Evolutionary conservation across 192 early-diverging fungal species (phyloP).

Genomic region (Podila horticola): DNA sequence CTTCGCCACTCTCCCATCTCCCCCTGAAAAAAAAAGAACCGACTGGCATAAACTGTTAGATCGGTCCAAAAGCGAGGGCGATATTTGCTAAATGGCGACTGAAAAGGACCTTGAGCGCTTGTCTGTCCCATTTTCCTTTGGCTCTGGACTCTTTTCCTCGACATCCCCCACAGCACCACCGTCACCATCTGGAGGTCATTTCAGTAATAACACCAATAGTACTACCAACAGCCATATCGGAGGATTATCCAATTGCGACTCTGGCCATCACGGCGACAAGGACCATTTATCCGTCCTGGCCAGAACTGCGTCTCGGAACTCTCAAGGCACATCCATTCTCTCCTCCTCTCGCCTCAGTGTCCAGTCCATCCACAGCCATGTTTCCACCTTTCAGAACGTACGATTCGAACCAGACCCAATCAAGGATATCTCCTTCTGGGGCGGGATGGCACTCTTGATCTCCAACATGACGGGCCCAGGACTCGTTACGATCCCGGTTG

Average conservation of each 20-base stretch:
- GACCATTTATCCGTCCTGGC: conserved; percentile 9
- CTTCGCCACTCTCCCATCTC: no score
- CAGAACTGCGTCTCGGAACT: conserved; percentile 15
- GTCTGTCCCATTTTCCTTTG: neutral
- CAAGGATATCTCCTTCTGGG: conserved; percentile 56
- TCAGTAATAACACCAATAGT: no score
- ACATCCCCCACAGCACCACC: neutral
- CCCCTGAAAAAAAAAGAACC: no score
- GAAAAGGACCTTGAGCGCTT: neutral
- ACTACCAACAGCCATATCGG: neutral
- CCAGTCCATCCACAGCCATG: conserved; percentile 28
- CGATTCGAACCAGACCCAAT: conserved; percentile 48
- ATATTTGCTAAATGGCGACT: neutral
- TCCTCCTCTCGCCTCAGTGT: conserved; percentile 28
- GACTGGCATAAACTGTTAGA: no score
- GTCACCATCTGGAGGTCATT: no score
- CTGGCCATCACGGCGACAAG: neutral
- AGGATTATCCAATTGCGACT: neutral
- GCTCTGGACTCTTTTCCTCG: no score
- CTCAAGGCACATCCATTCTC: conserved; percentile 6
- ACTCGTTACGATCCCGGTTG: conserved; percentile 38
- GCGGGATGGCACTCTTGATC: conserved; percentile 52
- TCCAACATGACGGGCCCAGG: conserved; percentile 59
- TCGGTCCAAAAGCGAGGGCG: neutral
- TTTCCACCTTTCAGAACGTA: conserved; percentile 46